Base-by-base conservation (phyloP, 257 asterid species). In the Fraxinus cuspidata region DNA sequence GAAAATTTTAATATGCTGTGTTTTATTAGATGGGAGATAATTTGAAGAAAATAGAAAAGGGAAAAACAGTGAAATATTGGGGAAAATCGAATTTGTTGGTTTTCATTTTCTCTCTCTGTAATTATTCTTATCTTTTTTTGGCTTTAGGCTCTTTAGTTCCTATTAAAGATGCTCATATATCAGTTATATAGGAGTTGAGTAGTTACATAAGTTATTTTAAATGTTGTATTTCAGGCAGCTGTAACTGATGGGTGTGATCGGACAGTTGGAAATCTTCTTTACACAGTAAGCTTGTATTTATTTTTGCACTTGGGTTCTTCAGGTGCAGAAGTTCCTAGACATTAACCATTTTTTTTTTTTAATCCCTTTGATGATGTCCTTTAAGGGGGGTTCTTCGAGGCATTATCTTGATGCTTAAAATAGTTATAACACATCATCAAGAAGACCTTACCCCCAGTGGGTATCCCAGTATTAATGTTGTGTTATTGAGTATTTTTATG, bases 211-310 rank as follows among this genome's bases (percentile, higher is more conserved):
- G 27, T 71, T 60, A 37, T 44, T 18, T 65, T 42, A 58, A 49
- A 28, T 74, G 13, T 70, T 75, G 71, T 74, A 32, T 82, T 86
- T 82, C 94, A 93, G 98, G 99, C 97, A 40, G 88, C 73, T 75
- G 92, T 90, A 51, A 79, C 90, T 19, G 88, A 85, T 74, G 97
- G 99, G 3, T 94, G 99, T 77, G 97, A 92, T 65, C 90, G 96
- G 51, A 70, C 88, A 15, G 90, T 88, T 75, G 99, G 99, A 63
- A 94, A 94, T 88, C 87, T 91, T 51, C 82, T 94, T 64, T 94
- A 94, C 86, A 89, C 92, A 29, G 99, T 94, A 84, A 85, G 88
- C 74, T 82, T 70, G 5, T 74, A 11, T 27, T 60, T 69, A 13
- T 77, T 38, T 77, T 42, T 40, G 40, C 70, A 60, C 8, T 56